A percentile compares a stretch with the other conserved stretches of the same genome.
Evolutionary conservation across 306 rosid genomes (phyloP).

Genomic region (Alnus rubra): DNA sequence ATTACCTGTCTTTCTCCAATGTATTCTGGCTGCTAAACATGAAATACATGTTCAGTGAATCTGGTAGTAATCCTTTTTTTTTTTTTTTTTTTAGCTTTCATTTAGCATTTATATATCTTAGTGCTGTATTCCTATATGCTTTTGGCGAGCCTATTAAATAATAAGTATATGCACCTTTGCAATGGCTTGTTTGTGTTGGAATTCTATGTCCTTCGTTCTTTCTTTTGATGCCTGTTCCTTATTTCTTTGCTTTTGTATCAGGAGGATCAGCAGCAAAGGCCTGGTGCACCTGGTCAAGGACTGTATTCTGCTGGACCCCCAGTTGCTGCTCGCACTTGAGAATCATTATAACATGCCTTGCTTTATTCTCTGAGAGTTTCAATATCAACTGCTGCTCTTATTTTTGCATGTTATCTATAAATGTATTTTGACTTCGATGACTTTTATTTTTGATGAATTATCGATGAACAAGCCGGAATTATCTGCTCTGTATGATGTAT

Average conservation of each 20-base stretch:
- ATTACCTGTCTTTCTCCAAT: neutral
- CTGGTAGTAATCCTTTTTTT: neutral
- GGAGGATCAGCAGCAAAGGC: slow-evolving; percentile 72
- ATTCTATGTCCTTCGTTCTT: neutral
- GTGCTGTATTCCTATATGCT: neutral
- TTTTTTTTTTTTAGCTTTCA: neutral
- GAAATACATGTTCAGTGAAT: neutral
- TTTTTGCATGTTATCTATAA: slow-evolving; percentile 3
- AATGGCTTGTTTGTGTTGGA: neutral
- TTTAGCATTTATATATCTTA: neutral
- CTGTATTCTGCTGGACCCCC: slow-evolving; percentile 57
- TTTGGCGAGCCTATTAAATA: too few species aligned
- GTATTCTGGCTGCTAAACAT: neutral
- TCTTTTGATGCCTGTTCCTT: neutral
- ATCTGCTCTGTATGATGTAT: too few species aligned
- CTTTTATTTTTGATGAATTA: neutral
- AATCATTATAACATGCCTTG: neutral
- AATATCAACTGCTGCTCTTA: neutral
- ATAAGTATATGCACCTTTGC: too few species aligned
- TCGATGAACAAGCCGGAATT: too few species aligned
- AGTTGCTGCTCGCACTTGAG: slow-evolving; percentile 48
- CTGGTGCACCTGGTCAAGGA: slow-evolving; percentile 71
- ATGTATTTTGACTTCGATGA: neutral
- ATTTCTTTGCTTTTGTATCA: slow-evolving; percentile 15
- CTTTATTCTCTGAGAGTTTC: neutral